Evolutionary conservation across 805 yeast species (phyloP).

Genomic region (Candida oleophila): DNA sequence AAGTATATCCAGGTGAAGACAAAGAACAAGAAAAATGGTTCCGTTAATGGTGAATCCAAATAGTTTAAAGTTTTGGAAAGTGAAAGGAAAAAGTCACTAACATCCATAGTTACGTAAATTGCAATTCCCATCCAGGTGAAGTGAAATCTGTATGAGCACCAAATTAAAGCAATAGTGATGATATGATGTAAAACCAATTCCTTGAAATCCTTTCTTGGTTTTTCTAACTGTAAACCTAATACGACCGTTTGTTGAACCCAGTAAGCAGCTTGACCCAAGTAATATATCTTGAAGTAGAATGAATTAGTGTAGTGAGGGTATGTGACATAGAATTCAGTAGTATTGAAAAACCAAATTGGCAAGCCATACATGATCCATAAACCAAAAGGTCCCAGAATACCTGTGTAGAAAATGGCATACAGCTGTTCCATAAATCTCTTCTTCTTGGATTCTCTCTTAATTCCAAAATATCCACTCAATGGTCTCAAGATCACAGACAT

Average conservation of each 20-base stretch:
- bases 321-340: constrained; percentile 71
- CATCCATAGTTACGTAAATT: constrained; percentile 92
- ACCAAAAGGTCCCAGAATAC: constrained; percentile 81
- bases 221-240: constrained; percentile 79
- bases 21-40: constrained; percentile 68
- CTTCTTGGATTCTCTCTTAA: constrained; percentile 54
- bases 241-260: constrained; percentile 97
- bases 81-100: constrained; percentile 87
- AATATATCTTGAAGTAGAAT: constrained; percentile 71
- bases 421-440: constrained; percentile 92
- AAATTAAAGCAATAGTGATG: constrained; percentile 83
- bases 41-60: constrained; percentile 62
- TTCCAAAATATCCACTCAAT: constrained; percentile 53
- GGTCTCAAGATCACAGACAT: constrained; percentile 85
- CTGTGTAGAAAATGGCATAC: constrained; percentile 79
- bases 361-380: constrained; percentile 77
- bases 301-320: constrained; percentile 84
- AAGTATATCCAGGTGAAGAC: constrained; percentile 78
- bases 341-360: constrained; percentile 89
- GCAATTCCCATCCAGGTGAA: constrained; percentile 95
- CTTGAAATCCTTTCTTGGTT: constrained; percentile 90
- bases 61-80: constrained; percentile 85
- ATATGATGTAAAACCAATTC: constrained; percentile 93
- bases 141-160: constrained; percentile 87
- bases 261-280: constrained; percentile 90